Evolutionary conservation across 2,329 filamentous ascomycete species (phyloP), one percentile per base, ranked within the genome.

Genomic region (Exserohilum turcica): DNA sequence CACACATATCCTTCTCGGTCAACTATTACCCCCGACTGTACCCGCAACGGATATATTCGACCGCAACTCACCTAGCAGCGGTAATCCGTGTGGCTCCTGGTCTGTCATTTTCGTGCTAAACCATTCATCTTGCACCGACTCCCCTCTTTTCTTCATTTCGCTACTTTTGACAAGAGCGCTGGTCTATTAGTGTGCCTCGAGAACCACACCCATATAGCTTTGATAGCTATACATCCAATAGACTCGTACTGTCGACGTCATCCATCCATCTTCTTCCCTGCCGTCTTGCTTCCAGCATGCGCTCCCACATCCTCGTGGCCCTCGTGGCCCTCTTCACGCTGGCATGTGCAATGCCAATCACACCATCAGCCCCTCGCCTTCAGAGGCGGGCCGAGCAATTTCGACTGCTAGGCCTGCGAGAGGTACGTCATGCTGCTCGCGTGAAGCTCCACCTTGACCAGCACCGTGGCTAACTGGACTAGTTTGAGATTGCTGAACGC

Each of bases 401-500:
- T 57, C 63, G 72, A 42, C 60, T 69, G 12, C 62, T 71, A 60
- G 73, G 73, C 12, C 51, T 74, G 12, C 44, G 62, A 47, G 73
- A 75, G 63, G 71, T 74, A 66, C 9, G 55, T 38, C 35, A 13
- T 15, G 8, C 15, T n/a, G 4, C 15, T 1, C 7, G 33, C 9
- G 6, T 12, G 9, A 5, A 15, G 4, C n/a, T 31, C 1, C 28
- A 12, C 32, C 6, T 3, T 19, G 27, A 24, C 32, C 18, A 24
- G n/a, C 3, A 28, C 35, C 5, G 1, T 46, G 6, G 48, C 56
- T 68, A 43, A 70, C 48, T 15, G 16, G 8, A 19, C 1, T 18
- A 71, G 71, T 68, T 70, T 10, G 70, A 72, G 49, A 73, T 74
- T 28, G 68, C 70, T 19, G 62, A 70, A 52, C 63, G 61, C 13